Evolutionary conservation across 768 basidiomycete species (phyloP), one percentile per base, ranked within the genome.

Genomic region (Baorangia bicolor): DNA sequence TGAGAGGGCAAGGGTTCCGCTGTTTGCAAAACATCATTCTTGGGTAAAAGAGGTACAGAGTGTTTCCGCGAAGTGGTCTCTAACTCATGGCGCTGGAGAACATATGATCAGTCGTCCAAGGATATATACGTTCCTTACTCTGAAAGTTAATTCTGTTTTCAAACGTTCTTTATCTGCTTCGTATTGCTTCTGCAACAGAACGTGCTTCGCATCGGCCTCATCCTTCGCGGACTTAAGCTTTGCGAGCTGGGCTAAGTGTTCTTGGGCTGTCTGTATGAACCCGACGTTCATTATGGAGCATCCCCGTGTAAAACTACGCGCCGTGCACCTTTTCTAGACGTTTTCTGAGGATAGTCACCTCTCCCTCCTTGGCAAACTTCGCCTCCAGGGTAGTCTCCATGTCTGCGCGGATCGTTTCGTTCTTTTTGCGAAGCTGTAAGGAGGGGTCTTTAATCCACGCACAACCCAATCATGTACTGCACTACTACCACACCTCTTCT

Each of bases 131-230:
- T 8, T 59, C 43, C 76, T 49, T 71, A 87, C 89, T 72, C 82
- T 87, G 75, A 92, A 90, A 23, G 78, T 75, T 41, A 82, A 80
- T 54, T 88, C 82, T 1, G 88, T 88, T 63, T 80, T 85, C 51
- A 89, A 64, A 12, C 85, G 81, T 67, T 90, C 89, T 58, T 85
- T 77, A 62, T 90, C 87, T 53, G 80, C 82, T 61, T 83, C 83
- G 72, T 84, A 74, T 43, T 85, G 80, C 64, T 82, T 85, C 56
- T 86, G 83, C 47, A 84, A 63, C 51, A 82, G 75, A 5, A 70
- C 64, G 55, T 83, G 81, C 58, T 77, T 81, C 6, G 77, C 75
- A 58, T 88, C 86, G 1, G 79, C 78, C 53, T 83, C 82, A 49
- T 85, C 84, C 60, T 83, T 87, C 3, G 82, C 81, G 1, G 77